A percentile compares a stretch with the other conserved stretches of the same genome.
phyloP scores from a whole-genome alignment of 495 filamentous ascomycete genomes.

The Neurospora sp. region DNA sequence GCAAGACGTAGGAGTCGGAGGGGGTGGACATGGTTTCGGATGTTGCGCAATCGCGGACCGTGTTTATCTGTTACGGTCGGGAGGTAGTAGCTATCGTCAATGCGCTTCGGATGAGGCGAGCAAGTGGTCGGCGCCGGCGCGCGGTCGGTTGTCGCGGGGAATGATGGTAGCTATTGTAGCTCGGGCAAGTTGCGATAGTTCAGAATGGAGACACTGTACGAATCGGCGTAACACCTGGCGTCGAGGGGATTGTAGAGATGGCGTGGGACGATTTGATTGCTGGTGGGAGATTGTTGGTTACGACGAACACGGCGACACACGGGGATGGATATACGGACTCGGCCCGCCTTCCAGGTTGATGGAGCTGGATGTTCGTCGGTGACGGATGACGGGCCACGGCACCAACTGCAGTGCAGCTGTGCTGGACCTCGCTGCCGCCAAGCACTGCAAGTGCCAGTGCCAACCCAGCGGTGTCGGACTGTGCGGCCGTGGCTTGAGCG shows the following conservation, averaged over 20 bases:
- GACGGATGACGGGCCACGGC: neutral
- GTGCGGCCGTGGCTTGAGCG: neutral
- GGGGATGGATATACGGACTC: neutral
- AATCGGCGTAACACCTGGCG: neutral
- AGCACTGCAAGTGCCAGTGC: neutral
- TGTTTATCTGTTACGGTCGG: neutral
- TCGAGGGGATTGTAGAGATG: neutral
- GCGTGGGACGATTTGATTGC: neutral
- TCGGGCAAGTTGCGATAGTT: neutral
- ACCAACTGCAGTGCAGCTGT: neutral
- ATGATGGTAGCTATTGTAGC: neutral
- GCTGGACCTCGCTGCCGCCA: neutral
- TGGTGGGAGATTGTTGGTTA: neutral
- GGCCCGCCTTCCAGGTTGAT: neutral
- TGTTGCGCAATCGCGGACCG: neutral
- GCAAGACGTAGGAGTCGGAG: conserved; percentile 34
- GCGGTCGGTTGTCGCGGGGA: neutral
- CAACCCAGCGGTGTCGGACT: neutral
- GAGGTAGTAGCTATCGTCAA: neutral
- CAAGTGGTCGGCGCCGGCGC: neutral
- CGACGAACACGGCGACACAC: neutral
- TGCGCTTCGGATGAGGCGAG: neutral
- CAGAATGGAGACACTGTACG: neutral
- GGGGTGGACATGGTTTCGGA: conserved; percentile 12
- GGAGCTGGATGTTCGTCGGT: neutral